Evolutionary conservation across 306 rosid genomes (phyloP).

Genomic region (Ormosia emarginata): DNA sequence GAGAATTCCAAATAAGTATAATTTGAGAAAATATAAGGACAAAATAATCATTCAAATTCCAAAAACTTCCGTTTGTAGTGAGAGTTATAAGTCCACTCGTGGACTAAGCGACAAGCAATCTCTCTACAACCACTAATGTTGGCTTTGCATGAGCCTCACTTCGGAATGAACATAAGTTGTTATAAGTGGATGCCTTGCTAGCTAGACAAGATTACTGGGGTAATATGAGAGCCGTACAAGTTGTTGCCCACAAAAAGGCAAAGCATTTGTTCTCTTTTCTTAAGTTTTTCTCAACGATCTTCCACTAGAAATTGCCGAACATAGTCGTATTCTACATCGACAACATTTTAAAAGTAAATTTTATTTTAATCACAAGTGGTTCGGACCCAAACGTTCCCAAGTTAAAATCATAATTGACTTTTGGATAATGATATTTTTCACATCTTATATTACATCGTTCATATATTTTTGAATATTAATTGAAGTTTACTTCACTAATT

Average conservation of each 20-base stretch:
- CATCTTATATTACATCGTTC: neutral
- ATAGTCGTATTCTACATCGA: neutral
- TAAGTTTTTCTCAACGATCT: neutral
- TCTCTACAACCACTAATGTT: neutral
- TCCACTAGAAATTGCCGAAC: constrained; percentile 12
- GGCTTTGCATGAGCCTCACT: neutral
- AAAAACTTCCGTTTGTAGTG: neutral
- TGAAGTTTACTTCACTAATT: too few species aligned
- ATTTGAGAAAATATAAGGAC: neutral
- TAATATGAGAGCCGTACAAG: constrained; percentile 1
- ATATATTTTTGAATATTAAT: neutral
- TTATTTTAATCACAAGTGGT: neutral
- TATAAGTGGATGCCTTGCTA: neutral
- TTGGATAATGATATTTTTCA: neutral
- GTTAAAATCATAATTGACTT: neutral
- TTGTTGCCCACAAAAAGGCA: neutral
- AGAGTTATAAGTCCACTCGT: neutral
- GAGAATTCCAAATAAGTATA: neutral
- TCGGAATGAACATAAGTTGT: neutral
- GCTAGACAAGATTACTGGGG: neutral
- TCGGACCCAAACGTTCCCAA: neutral
- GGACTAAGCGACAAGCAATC: neutral
- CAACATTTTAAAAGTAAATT: neutral
- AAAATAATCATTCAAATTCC: neutral
- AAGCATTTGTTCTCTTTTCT: neutral